These are phyloP conservation scores for Rhizoclosmatium globosum DNA, from an alignment of 192 early-diverging fungal genomes.

Conservation along the genomic window DNA sequence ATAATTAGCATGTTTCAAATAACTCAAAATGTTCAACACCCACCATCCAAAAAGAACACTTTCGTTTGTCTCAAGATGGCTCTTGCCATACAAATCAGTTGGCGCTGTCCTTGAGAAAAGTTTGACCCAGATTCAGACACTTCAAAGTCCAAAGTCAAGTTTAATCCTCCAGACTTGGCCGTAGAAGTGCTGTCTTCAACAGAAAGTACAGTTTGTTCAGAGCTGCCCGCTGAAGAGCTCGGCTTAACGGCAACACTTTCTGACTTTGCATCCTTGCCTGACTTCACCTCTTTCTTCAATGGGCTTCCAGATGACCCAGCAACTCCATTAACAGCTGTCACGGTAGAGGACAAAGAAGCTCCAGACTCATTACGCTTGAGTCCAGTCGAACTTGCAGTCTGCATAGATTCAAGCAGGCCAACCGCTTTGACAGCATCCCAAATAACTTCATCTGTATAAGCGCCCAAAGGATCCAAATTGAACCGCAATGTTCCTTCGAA, in stretches of 20 bases:
- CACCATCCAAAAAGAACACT: constrained; percentile 48
- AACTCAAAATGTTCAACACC: not conserved
- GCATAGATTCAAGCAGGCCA: constrained; percentile 48
- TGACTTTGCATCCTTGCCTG: no score
- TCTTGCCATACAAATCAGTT: constrained; percentile 82
- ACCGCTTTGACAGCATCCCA: constrained; percentile 75
- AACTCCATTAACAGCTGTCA: no score
- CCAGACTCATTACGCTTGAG: constrained; percentile 34
- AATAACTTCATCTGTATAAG: constrained; percentile 53
- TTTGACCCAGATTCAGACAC: constrained; percentile 78
- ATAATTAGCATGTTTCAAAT: not conserved
- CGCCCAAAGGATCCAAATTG: constrained; percentile 20
- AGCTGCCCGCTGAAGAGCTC: no score
- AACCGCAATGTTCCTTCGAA: constrained; percentile 33
- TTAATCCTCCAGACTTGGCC: constrained; percentile 56
- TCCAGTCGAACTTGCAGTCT: not conserved
- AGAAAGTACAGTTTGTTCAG: constrained; percentile 26
- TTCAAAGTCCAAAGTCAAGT: constrained; percentile 72
- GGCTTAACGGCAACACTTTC: no score
- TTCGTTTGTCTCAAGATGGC: constrained; percentile 68
- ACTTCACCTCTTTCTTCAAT: not conserved
- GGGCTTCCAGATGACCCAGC: not conserved
- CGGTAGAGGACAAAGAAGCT: no score
- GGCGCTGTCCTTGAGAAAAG: constrained; percentile 52
- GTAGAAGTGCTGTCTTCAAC: constrained; percentile 77